These are phyloP conservation scores for Aleurites moluccanus DNA, from an alignment of 441 rosid species.

Conservation along the genomic window DNA sequence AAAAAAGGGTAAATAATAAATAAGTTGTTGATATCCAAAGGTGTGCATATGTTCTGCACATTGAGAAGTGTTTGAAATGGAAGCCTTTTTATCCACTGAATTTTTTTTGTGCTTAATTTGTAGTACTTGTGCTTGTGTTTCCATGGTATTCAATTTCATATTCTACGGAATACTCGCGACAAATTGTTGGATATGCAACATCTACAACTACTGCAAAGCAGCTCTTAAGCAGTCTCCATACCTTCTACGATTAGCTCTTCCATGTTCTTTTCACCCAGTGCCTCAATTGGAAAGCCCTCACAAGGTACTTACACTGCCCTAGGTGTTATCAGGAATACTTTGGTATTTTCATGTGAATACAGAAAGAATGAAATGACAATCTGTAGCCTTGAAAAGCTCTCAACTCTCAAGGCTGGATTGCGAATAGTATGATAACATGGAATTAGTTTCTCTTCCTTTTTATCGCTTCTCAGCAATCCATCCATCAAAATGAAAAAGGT, in stretches of 20 bases:
- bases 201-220: neutral
- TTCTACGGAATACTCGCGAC: neutral
- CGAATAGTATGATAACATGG: neutral
- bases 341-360: neutral
- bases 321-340: neutral
- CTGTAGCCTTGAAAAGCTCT: neutral
- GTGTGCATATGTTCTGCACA: neutral
- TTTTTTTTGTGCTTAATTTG: too few relatives aligned
- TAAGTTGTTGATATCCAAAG: too few relatives aligned
- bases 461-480: neutral
- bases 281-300: neutral
- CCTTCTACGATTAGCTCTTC: neutral
- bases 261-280: neutral
- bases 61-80: neutral
- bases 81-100: neutral
- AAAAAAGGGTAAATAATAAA: too few relatives aligned
- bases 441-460: neutral
- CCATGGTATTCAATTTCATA: neutral
- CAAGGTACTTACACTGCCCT: neutral
- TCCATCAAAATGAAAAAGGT: neutral
- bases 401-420: neutral
- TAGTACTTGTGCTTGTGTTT: too few relatives aligned
- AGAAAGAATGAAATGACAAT: neutral
- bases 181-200: conserved; percentile 11
- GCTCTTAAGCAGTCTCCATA: neutral